phyloP scores from a whole-genome alignment of 1,139 yeast genomes.

The Insectozyma bohioensis region DNA sequence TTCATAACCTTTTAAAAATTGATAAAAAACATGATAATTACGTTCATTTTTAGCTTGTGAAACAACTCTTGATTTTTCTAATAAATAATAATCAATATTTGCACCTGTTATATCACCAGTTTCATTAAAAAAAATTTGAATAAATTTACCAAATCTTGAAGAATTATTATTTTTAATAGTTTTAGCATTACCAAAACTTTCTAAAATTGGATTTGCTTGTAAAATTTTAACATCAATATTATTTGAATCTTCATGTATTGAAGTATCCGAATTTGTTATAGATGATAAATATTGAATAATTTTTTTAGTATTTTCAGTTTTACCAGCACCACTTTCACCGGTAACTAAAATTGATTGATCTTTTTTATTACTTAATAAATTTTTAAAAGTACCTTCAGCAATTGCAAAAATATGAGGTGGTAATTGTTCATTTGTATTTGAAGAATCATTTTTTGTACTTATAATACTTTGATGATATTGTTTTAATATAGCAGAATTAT shows the following conservation, averaged over 20 bases:
- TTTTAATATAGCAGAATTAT: slow-evolving; percentile 57
- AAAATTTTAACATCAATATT: slow-evolving; percentile 79
- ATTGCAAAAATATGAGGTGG: slow-evolving; percentile 90
- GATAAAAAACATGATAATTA: slow-evolving; percentile 92
- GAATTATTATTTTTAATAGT: slow-evolving; percentile 93
- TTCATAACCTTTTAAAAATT: slow-evolving; percentile 69
- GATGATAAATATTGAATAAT: slow-evolving; percentile 90
- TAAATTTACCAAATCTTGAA: slow-evolving; percentile 95
- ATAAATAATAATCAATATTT: slow-evolving; percentile 87
- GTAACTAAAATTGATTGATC: slow-evolving; percentile 93
- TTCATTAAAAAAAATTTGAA: slow-evolving; percentile 68
- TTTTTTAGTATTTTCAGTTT: slow-evolving; percentile 96
- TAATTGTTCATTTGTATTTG: too few relatives aligned
- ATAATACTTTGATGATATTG: slow-evolving; percentile 40
- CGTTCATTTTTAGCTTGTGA: slow-evolving; percentile 74
- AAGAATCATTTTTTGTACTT: slow-evolving; percentile 1
- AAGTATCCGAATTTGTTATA: slow-evolving; percentile 44
- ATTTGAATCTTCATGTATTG: slow-evolving; percentile 8
- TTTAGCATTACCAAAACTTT: slow-evolving; percentile 96
- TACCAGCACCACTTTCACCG: slow-evolving; percentile 99
- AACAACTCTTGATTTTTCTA: slow-evolving; percentile 94
- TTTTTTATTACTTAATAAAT: slow-evolving; percentile 64
- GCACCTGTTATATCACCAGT: slow-evolving; percentile 74
- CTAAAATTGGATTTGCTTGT: slow-evolving; percentile 93
- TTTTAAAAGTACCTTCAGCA: slow-evolving; percentile 84